These are phyloP conservation scores for Leccinum subrobustum DNA, from an alignment of 1,284 basidiomycete genomes.

Conservation along the genomic window DNA sequence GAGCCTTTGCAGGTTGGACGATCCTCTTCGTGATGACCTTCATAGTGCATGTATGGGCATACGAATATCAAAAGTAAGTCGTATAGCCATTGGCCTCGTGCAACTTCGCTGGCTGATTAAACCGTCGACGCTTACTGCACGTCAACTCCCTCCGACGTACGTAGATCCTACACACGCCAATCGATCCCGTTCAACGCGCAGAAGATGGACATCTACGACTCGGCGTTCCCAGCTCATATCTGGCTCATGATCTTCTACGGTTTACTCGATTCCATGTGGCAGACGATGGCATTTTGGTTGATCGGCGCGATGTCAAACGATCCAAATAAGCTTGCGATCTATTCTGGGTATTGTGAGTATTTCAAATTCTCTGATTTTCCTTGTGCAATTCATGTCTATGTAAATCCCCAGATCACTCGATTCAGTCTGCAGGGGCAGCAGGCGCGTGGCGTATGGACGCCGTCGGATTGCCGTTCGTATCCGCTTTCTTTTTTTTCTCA, in stretches of 20 bases:
- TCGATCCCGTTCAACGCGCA: conserved; percentile 4
- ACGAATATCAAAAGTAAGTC: conserved; percentile 49
- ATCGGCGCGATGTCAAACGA: conserved; percentile 43
- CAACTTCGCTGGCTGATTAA: not conserved
- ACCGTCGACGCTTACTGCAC: no score
- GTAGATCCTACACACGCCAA: conserved; percentile 20
- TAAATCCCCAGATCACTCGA: conserved; percentile 29
- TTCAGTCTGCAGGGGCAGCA: conserved; percentile 38
- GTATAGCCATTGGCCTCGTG: not conserved
- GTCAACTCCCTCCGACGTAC: not conserved
- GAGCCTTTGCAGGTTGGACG: conserved; percentile 48
- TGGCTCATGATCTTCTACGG: conserved; percentile 41
- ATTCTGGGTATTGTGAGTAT: conserved; percentile 41
- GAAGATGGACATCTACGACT: conserved; percentile 32
- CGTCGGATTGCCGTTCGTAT: conserved; percentile 24
- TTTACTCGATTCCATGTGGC: conserved; percentile 43
- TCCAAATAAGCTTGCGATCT: conserved; percentile 38
- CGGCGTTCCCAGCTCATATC: conserved; percentile 32
- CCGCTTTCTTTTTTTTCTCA: not conserved
- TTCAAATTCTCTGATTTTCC: not conserved
- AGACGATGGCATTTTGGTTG: conserved; percentile 40
- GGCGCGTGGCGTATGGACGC: conserved; percentile 38
- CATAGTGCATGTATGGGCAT: conserved; percentile 49
- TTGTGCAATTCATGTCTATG: not conserved
- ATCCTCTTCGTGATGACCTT: conserved; percentile 47